A percentile compares a stretch with the other conserved stretches of the same genome.
These are phyloP conservation scores for Globisporangium cederbergense DNA, from an alignment of 352 stramenopile species.

Conservation along the genomic window DNA sequence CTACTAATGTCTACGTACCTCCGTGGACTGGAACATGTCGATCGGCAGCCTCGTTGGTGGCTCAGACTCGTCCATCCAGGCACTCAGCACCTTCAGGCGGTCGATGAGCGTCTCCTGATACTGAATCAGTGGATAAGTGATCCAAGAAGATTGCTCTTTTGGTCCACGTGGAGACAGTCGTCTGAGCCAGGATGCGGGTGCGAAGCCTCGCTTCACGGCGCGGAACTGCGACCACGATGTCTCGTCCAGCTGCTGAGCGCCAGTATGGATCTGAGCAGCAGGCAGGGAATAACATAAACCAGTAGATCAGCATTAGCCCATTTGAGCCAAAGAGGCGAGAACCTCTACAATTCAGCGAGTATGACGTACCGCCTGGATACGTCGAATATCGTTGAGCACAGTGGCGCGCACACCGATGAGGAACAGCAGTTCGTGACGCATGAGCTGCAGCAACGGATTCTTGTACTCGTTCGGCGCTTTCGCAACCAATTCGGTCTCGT, in stretches of 20 bases:
- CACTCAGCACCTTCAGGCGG: slow-evolving; percentile 37
- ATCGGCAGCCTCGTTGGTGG: slow-evolving; percentile 25
- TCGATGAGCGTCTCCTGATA: slow-evolving; percentile 36
- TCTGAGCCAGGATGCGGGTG: slow-evolving; percentile 10
- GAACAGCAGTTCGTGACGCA: slow-evolving; percentile 18
- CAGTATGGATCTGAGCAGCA: slow-evolving; percentile 10
- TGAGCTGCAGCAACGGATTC: slow-evolving; percentile 27
- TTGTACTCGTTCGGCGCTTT: slow-evolving; percentile 13
- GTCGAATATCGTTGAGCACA: slow-evolving; percentile 23
- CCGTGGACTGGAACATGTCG: slow-evolving; percentile 37
- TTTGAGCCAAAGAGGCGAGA: not conserved
- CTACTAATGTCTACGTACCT: slow-evolving; percentile 8
- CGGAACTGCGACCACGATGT: slow-evolving; percentile 12
- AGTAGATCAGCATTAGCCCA: slow-evolving; percentile 1
- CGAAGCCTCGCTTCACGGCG: not conserved
- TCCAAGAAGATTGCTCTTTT: not conserved
- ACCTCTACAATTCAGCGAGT: not conserved
- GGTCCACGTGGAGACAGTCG: not conserved
- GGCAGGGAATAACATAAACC: not conserved
- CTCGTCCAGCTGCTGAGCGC: slow-evolving; percentile 8
- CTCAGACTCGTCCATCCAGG: slow-evolving; percentile 17
- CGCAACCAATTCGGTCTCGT: not conserved
- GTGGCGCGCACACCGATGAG: slow-evolving; percentile 18
- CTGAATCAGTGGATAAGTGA: slow-evolving; percentile 19
- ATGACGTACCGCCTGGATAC: slow-evolving; percentile 23